Percentiles rank a stretch among this genome's conserved stretches.
phyloP scores from a whole-genome alignment of 306 rosid genomes.

The Vicia villosa region DNA sequence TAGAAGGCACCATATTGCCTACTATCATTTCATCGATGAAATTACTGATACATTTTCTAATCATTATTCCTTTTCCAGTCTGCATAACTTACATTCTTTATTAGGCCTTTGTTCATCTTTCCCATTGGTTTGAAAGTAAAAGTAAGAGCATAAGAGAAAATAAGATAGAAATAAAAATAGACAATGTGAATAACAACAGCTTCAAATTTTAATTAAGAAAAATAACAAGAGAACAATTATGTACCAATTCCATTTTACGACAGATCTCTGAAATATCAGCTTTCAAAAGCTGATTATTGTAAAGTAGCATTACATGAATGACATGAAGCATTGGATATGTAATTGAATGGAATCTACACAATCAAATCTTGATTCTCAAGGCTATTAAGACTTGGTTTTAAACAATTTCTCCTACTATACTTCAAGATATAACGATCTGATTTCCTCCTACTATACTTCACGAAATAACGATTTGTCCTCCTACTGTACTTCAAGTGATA shows the following conservation, averaged over 20 bases:
- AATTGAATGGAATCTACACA: conserved; percentile 20
- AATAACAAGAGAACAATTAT: conserved; percentile 20
- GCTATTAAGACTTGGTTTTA: conserved; percentile 19
- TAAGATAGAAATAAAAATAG: conserved; percentile 21
- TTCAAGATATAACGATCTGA: conserved; percentile 41
- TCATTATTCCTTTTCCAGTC: background rate
- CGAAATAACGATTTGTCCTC: conserved; percentile 36
- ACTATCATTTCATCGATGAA: conserved; percentile 19
- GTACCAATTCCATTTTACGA: conserved; percentile 30
- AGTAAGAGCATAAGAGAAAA: conserved; percentile 22
- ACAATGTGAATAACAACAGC: conserved; percentile 3
- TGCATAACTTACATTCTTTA: background rate
- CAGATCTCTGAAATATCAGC: conserved; percentile 29
- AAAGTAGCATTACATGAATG: conserved; percentile 32
- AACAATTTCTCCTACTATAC: conserved; percentile 52
- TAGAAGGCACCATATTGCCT: background rate
- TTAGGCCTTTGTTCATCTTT: background rate
- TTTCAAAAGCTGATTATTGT: conserved; percentile 32
- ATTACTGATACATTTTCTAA: background rate
- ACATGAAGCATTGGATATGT: conserved; percentile 25
- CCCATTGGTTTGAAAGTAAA: background rate
- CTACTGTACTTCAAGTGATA: conserved; percentile 15
- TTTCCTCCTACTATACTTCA: conserved; percentile 50
- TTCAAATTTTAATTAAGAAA: background rate
- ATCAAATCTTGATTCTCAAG: conserved; percentile 27